Percentiles rank a stretch among this genome's conserved stretches.
Evolutionary conservation across 345 rosid genomes (phyloP).

Genomic region (Draba incana): DNA sequence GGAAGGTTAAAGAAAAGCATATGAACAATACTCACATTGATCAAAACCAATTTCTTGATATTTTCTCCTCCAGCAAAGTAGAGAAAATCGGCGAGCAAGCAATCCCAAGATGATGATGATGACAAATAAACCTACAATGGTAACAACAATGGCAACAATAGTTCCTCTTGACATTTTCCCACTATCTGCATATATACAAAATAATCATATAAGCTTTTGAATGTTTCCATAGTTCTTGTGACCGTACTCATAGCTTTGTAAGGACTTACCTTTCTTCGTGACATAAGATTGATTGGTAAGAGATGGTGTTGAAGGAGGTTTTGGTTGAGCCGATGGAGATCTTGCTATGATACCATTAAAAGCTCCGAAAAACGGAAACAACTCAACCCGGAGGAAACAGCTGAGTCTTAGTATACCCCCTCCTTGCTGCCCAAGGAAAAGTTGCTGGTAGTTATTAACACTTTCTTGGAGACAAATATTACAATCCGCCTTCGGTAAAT

Average conservation of each 20-base stretch:
- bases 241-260: too few relatives aligned
- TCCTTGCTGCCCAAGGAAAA: constrained; percentile 12
- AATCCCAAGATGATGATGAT: neutral
- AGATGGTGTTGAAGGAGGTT: neutral
- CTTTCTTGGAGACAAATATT: constrained; percentile 2
- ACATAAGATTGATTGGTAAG: neutral
- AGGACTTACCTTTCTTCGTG: constrained; percentile 15
- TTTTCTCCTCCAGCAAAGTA: neutral
- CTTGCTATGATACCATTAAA: too few relatives aligned
- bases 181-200: too few relatives aligned
- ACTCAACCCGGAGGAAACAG: constrained; percentile 26
- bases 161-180: neutral
- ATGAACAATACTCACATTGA: constrained; percentile 15
- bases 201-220: too few relatives aligned
- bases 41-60: constrained; percentile 9
- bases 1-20: too few relatives aligned
- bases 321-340: too few relatives aligned
- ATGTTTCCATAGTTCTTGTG: too few relatives aligned
- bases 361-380: too few relatives aligned
- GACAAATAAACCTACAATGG: neutral
- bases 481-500: constrained; percentile 23
- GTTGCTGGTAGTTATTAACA: neutral
- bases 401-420: constrained; percentile 14
- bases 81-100: neutral
- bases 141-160: constrained; percentile 12